These are phyloP conservation scores for Jackrogersella minutella DNA, from an alignment of 495 filamentous ascomycete species.

Conservation along the genomic window DNA sequence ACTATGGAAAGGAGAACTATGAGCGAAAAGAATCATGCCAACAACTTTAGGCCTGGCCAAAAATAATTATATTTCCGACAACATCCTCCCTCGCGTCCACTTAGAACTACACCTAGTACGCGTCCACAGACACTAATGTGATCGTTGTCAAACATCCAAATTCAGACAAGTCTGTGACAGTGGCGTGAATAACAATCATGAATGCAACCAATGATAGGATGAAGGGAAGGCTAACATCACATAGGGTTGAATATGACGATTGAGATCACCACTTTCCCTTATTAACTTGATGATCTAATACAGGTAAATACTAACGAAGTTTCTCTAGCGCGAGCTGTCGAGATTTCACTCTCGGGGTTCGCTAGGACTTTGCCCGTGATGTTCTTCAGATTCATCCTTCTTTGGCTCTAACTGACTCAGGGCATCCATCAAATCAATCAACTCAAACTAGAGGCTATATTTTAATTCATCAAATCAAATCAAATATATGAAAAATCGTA, in stretches of 20 bases:
- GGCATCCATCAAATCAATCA: too few species aligned
- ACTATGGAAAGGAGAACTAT: not conserved
- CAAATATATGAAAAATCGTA: too few species aligned
- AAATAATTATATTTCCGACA: not conserved
- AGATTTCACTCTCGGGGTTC: too few species aligned
- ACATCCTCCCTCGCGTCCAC: not conserved
- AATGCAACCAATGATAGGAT: not conserved
- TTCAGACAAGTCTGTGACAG: not conserved
- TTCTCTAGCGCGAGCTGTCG: too few species aligned
- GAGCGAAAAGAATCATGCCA: not conserved
- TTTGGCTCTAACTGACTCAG: too few species aligned
- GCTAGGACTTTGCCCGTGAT: too few species aligned
- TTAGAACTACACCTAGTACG: not conserved
- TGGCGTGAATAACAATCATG: not conserved
- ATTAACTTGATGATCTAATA: not conserved
- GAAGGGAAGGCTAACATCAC: not conserved
- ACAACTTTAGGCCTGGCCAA: not conserved
- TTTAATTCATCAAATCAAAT: too few species aligned
- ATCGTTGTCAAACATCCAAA: not conserved
- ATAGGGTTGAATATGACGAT: not conserved
- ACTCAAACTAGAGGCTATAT: too few species aligned
- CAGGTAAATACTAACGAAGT: too few species aligned
- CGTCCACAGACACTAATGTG: not conserved
- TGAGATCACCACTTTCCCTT: not conserved
- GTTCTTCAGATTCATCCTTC: too few species aligned